These are phyloP conservation scores for Didymella arachidicola DNA, from an alignment of 2,329 filamentous ascomycete genomes.

Conservation along the genomic window DNA sequence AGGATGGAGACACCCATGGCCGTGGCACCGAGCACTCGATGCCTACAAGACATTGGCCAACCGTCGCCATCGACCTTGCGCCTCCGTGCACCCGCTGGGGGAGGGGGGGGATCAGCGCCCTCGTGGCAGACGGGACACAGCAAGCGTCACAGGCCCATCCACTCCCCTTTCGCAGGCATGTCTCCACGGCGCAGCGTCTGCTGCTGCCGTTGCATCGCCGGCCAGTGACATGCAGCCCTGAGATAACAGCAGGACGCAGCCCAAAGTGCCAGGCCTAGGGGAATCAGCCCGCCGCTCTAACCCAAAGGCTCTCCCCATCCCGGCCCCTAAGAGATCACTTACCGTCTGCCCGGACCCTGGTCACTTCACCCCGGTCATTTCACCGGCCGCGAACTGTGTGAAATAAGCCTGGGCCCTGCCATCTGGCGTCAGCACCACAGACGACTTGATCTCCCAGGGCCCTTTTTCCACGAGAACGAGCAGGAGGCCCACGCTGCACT, in stretches of 20 bases:
- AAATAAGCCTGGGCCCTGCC: conserved; percentile 22
- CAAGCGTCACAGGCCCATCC: conserved; percentile 7
- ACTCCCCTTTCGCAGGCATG: conserved; percentile 10
- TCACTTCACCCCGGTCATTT: conserved; percentile 6
- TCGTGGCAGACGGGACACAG: conserved; percentile 15
- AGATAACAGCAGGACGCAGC: not conserved
- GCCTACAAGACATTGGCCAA: conserved; percentile 20
- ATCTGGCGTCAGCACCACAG: conserved; percentile 8
- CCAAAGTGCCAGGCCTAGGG: not conserved
- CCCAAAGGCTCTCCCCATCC: conserved; percentile 12
- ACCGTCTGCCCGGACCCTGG: conserved; percentile 21
- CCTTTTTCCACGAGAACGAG: conserved; percentile 13
- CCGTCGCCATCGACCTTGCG: conserved; percentile 20
- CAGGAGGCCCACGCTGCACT: conserved; percentile 18
- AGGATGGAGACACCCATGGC: not conserved
- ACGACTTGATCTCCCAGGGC: conserved; percentile 11
- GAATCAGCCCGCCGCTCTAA: conserved; percentile 10
- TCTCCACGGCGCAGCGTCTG: conserved; percentile 13
- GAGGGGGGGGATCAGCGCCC: conserved; percentile 2
- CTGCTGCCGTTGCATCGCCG: conserved; percentile 15
- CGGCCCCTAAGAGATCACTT: conserved; percentile 10
- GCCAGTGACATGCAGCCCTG: conserved; percentile 15
- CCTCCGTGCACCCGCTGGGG: conserved; percentile 1
- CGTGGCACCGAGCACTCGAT: conserved; percentile 1
- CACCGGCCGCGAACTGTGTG: conserved; percentile 3